Percentiles rank a stretch among this genome's conserved stretches.
phyloP scores from a whole-genome alignment of 768 basidiomycete genomes.

The Dioszegia crocea region DNA sequence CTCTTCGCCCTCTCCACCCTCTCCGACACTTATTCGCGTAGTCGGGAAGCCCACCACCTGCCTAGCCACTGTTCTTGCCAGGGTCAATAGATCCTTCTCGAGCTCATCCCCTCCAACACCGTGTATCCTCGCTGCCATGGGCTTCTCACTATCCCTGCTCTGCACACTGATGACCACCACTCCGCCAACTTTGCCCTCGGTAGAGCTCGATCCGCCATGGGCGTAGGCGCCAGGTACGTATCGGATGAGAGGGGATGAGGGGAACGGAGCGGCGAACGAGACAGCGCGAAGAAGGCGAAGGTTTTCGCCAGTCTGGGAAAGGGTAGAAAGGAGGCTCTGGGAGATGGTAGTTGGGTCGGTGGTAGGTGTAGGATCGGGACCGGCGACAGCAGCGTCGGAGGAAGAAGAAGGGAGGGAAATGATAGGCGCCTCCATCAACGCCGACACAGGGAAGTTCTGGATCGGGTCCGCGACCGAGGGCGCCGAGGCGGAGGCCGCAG shows the following conservation, averaged over 20 bases:
- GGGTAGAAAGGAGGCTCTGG: constrained; percentile 59
- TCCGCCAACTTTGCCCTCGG: constrained; percentile 54
- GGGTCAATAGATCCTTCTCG: constrained; percentile 57
- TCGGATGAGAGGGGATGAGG: constrained; percentile 35
- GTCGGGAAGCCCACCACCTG: constrained; percentile 84
- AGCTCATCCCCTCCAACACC: constrained; percentile 48
- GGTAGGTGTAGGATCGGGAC: constrained; percentile 57
- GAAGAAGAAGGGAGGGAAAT: constrained; percentile 55
- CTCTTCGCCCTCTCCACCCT: constrained; percentile 26
- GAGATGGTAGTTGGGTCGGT: constrained; percentile 64
- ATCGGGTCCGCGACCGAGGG: constrained; percentile 50
- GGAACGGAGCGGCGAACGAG: constrained; percentile 48
- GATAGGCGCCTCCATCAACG: constrained; percentile 64
- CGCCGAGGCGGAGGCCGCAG: not conserved
- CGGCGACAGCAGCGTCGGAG: not conserved
- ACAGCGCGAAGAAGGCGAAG: constrained; percentile 49
- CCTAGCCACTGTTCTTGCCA: constrained; percentile 73
- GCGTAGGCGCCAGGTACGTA: constrained; percentile 46
- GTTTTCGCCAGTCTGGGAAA: constrained; percentile 49
- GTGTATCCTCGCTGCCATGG: constrained; percentile 37
- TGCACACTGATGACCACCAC: constrained; percentile 53
- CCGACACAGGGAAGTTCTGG: constrained; percentile 56
- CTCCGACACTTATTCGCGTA: constrained; percentile 50
- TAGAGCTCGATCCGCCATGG: constrained; percentile 43
- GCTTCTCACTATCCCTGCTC: constrained; percentile 51